phyloP scores from a whole-genome alignment of 1,284 basidiomycete genomes.

The Trametes pubescens region DNA sequence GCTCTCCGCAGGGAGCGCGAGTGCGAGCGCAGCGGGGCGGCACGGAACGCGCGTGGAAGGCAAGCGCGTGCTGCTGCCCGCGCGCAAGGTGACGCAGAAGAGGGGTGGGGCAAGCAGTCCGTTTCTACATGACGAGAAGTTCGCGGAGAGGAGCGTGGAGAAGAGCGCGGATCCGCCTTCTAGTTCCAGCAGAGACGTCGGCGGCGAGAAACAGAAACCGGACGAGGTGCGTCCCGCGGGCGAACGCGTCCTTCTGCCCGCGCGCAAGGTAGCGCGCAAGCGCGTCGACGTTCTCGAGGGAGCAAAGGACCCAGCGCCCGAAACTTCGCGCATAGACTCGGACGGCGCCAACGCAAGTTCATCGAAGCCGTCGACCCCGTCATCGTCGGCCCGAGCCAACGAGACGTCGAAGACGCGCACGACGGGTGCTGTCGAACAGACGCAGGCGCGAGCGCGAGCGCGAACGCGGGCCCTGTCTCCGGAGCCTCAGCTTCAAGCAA shows the following conservation, averaged over 20 bases:
- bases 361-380: neutral
- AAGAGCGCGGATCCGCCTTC: neutral
- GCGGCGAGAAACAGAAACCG: neutral
- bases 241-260: constrained; percentile 23
- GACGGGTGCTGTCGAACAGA: neutral
- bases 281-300: neutral
- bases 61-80: constrained; percentile 26
- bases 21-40: constrained; percentile 2
- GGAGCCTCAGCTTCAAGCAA: constrained; percentile 12
- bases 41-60: constrained; percentile 25
- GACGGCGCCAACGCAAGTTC: neutral
- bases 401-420: constrained; percentile 4
- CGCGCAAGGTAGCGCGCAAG: constrained; percentile 23
- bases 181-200: neutral
- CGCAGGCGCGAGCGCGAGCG: neutral
- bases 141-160: neutral
- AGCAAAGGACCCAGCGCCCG: neutral
- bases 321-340: constrained; percentile 2
- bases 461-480: constrained; percentile 7
- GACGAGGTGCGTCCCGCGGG: constrained; percentile 10
- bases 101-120: neutral
- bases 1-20: constrained; percentile 12
- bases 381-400: constrained; percentile 8
- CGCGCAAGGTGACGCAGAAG: constrained; percentile 24
- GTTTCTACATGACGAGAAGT: neutral